Base-by-base conservation (phyloP, 2,329 filamentous ascomycete genomes). In the Cercospora berteroae region DNA sequence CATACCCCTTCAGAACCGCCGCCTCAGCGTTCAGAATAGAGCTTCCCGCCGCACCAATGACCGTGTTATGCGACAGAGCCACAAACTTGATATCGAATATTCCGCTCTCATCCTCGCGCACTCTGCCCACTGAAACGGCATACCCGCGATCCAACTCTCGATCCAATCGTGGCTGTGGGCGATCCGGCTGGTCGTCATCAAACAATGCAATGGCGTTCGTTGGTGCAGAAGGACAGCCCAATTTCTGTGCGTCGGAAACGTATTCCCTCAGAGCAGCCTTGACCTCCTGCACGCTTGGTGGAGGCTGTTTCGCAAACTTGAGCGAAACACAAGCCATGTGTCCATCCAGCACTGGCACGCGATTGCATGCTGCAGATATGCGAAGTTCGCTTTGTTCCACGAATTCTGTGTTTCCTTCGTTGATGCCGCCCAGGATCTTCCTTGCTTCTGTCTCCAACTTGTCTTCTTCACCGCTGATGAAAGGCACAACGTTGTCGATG, bases 51-150 rank as follows among this genome's bases (percentile, higher is more conserved):
- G 95, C 95, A 72, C 94, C 94, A 78, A 99, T 94, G 65, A 99
- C 91, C 69, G 94, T 91, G 77, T 92, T 92, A 77, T 98, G 95
- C 77, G 92, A 97, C 73, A 98, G 83, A 25, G 93, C 93, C 69
- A 95, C 94, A 80, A 98, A 98, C 79, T 96, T 94, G 78, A 98
- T 87, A 77, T 98, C 95, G 76, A 97, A 97, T 72, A 97, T 90
- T 20, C 92, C 92, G 70, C 89, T 91, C 74, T 92, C 90, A 74
- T 97, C 94, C 79, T 94, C 89, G 57, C 95, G 84, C 29, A 97
- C 87, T 27, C 94, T 87, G 7, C 94, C 94, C 20, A 98, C 94
- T 74, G 91, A 95, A 44, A 97, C 92, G 3, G 94, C 91, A 78
- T 97, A 98, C 0, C 95, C 94, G 61, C 88, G 86, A 68, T 92